Base-by-base conservation (phyloP, 345 rosid species). In the Populus euphratica region DNA sequence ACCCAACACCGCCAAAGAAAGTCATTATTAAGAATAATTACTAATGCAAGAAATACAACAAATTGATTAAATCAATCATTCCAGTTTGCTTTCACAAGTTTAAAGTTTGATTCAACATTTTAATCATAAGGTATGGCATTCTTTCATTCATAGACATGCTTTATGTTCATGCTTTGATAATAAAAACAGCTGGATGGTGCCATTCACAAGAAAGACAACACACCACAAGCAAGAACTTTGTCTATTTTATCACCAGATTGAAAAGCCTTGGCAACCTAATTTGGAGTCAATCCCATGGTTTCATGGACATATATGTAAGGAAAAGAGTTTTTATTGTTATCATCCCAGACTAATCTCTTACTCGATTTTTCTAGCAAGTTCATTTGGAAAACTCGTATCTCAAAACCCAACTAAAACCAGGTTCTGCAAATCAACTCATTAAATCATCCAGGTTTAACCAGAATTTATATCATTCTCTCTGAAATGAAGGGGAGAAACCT, bases 1-100 rank as follows among this genome's bases (percentile, higher is more conserved):
- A 84, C 85, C 83, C 87, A 82, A 84, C 76, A 56, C 82, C 38
- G 77, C 88, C 86, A 80, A 81, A n/a, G 61, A 65, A 79, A 74
- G 65, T 74, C 44, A 82, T 72, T 36, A 74, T 72, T 31, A 36
- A 27, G 47, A 33, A 74, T 73, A n/a, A 73, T 82, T 68, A 43
- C 68, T 17, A 36, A 12, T 63, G 27, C 43, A 27, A 21, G n/a
- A 47, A 35, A 49, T 33, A 41, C n/a, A 64, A 81, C 33, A 73
- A 67, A 59, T 66, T 41, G 38, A 67, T 54, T 31, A 18, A 56
- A 78, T 47, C 78, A 73, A 75, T 73, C 44, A 77, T 27, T 14
- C 14, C 6, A 62, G 80, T 64, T 81, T 68, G 27, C 64, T 81
- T 80, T 76, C 81, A 35, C 63, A 20, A 20, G 81, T 80, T 54